Evolutionary conservation across 2,329 filamentous ascomycete species (phyloP).

Genomic region (Byssoonygena ceratinophila): DNA sequence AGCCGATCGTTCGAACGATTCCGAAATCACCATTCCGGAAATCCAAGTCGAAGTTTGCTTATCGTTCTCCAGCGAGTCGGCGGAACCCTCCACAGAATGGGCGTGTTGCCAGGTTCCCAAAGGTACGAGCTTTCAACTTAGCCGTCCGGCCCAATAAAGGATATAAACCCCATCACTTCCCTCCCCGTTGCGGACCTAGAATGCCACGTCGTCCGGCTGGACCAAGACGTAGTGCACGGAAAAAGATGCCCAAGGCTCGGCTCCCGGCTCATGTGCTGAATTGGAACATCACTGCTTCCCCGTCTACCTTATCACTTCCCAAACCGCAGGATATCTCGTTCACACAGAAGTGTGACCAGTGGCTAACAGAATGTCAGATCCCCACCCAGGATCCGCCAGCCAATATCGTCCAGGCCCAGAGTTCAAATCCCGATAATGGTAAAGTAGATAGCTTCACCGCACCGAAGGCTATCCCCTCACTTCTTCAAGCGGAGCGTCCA

Average conservation of each 20-base stretch:
- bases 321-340: neutral
- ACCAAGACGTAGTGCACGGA: neutral
- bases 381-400: no score
- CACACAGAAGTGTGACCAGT: neutral
- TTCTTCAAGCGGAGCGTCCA: no score
- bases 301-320: neutral
- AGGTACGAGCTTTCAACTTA: neutral
- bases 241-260: neutral
- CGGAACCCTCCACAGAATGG: no score
- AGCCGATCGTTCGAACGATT: neutral
- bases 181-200: neutral
- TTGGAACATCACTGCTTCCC: neutral
- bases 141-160: neutral
- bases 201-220: no score
- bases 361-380: neutral
- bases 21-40: neutral
- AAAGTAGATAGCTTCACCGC: no score
- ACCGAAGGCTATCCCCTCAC: no score
- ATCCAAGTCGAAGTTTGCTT: no score
- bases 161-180: neutral
- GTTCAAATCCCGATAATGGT: no score
- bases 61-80: no score
- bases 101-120: no score
- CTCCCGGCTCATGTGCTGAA: neutral
- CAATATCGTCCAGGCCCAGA: no score